Conservation (phyloP, 176 grass and related monocot genomes). For the Paspalum vaginatum region DNA sequence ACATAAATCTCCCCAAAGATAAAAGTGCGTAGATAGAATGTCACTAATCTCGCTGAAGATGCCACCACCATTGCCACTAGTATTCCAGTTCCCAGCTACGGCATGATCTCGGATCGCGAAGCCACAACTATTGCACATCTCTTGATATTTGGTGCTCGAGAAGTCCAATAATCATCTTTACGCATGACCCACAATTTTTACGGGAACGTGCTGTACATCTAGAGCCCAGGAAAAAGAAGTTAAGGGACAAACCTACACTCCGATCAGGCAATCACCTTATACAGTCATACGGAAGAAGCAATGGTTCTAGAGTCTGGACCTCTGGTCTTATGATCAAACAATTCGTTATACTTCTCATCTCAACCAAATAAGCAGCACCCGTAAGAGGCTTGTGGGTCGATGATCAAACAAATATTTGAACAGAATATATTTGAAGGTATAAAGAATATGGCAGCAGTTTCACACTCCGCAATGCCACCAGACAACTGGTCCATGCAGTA, state of each 20-base stretch:
- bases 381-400: background rate
- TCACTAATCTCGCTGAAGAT: no score
- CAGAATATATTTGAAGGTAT: background rate
- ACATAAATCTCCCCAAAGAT: no score
- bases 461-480: constrained; percentile 20
- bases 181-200: no score
- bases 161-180: no score
- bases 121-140: background rate
- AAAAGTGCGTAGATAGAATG: no score
- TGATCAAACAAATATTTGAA: background rate
- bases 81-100: no score
- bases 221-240: no score
- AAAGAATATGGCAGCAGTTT: constrained; percentile 42
- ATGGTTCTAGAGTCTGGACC: background rate
- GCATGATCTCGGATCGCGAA: no score
- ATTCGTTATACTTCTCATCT: background rate
- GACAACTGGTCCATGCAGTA: constrained; percentile 16
- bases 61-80: no score
- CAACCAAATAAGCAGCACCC: background rate
- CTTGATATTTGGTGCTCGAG: background rate
- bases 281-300: background rate
- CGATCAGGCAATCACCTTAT: background rate
- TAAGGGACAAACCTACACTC: background rate
- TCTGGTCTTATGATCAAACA: background rate
- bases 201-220: no score